A percentile compares a stretch with the other conserved stretches of the same genome.
phyloP scores from a whole-genome alignment of 495 filamentous ascomycete species.

The Penicillium dipodomyicola region DNA sequence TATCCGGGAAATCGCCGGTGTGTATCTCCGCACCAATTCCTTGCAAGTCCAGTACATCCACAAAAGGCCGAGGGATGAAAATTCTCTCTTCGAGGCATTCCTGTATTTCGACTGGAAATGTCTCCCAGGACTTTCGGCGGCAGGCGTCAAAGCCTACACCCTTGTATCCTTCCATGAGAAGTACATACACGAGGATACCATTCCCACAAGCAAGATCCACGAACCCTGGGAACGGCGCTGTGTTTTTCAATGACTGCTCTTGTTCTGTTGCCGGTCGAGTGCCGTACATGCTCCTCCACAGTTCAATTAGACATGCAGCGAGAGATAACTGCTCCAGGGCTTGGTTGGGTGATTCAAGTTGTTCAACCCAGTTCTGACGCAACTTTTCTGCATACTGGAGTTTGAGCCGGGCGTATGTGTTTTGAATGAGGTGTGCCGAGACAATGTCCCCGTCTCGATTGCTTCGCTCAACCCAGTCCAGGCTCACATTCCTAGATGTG shows the following conservation, averaged over 20 bases:
- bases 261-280: conserved; percentile 24
- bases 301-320: conserved; percentile 87
- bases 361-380: conserved; percentile 72
- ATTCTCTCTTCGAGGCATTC: conserved; percentile 65
- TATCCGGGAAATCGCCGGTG: conserved; percentile 66
- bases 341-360: conserved; percentile 84
- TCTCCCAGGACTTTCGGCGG: conserved; percentile 75
- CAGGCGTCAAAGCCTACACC: conserved; percentile 93
- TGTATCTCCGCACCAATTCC: conserved; percentile 47
- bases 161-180: conserved; percentile 74
- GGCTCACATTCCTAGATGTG: conserved; percentile 3
- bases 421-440: conserved; percentile 69
- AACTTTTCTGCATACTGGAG: conserved; percentile 66
- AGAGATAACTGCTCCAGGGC: conserved; percentile 94
- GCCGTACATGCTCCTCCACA: conserved; percentile 85
- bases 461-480: background rate
- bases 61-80: conserved; percentile 65
- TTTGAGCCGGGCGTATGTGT: conserved; percentile 81
- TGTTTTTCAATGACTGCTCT: conserved; percentile 7
- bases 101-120: conserved; percentile 57
- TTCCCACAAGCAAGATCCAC: conserved; percentile 96
- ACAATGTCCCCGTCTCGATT: conserved; percentile 59
- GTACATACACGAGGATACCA: conserved; percentile 83
- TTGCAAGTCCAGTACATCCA: conserved; percentile 20
- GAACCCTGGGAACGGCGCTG: conserved; percentile 72